phyloP scores from a whole-genome alignment of 768 basidiomycete genomes.

The Tulasnella sp. region DNA sequence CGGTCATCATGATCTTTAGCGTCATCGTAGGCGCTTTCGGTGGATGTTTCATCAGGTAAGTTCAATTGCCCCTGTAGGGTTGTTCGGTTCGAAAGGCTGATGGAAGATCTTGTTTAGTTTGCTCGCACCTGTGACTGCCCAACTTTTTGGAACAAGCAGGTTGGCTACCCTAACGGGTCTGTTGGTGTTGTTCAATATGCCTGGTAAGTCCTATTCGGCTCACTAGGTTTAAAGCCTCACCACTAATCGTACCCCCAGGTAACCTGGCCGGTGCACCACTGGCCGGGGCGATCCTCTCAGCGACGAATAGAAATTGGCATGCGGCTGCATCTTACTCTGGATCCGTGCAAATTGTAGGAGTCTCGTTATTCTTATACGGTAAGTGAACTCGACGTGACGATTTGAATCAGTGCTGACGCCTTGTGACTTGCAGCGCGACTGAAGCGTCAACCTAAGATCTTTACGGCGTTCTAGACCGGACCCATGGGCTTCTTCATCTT shows the following conservation, averaged over 20 bases:
- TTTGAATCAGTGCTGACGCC: not conserved
- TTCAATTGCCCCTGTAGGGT: not conserved
- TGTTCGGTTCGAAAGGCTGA: not conserved
- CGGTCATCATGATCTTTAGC: slow-evolving; percentile 25
- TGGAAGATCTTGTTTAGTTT: slow-evolving; percentile 17
- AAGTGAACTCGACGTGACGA: not conserved
- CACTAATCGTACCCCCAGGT: not conserved
- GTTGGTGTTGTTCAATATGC: slow-evolving; percentile 12
- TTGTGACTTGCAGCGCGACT: slow-evolving; percentile 8
- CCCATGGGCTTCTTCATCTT: too few species aligned
- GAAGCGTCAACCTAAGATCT: slow-evolving; percentile 9
- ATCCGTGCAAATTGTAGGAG: slow-evolving; percentile 23
- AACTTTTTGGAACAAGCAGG: slow-evolving; percentile 18
- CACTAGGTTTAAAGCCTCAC: not conserved
- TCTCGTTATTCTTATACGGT: slow-evolving; percentile 25
- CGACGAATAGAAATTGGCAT: slow-evolving; percentile 25
- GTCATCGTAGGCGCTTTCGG: slow-evolving; percentile 28
- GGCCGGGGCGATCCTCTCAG: slow-evolving; percentile 25
- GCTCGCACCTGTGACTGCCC: slow-evolving; percentile 25
- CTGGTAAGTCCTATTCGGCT: slow-evolving; percentile 17
- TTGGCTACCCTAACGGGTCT: slow-evolving; percentile 16
- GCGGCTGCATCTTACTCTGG: slow-evolving; percentile 26
- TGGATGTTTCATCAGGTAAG: slow-evolving; percentile 24
- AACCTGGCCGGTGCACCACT: slow-evolving; percentile 26
- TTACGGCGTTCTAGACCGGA: not conserved